Percentiles rank a stretch among this genome's conserved stretches.
phyloP scores from a whole-genome alignment of 306 rosid genomes.

The Rosa chinensis region DNA sequence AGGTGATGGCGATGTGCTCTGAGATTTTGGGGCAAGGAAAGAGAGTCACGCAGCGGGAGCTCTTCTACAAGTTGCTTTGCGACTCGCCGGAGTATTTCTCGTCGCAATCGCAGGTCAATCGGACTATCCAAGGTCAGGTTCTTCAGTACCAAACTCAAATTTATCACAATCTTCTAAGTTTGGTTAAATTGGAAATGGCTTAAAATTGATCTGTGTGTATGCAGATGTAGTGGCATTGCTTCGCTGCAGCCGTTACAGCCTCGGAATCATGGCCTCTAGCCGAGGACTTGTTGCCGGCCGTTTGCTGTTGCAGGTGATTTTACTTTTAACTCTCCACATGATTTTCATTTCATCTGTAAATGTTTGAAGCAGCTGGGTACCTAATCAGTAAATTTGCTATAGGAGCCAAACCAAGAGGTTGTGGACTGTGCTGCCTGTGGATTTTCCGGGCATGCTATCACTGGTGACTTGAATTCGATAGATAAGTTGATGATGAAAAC shows the following conservation, averaged over 20 bases:
- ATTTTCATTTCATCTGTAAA: background rate
- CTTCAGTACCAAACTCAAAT: background rate
- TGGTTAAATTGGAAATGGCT: background rate
- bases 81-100: slow-evolving; percentile 67
- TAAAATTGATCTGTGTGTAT: background rate
- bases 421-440: slow-evolving; percentile 78
- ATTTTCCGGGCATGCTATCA: slow-evolving; percentile 71
- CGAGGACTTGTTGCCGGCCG: slow-evolving; percentile 87
- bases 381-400: background rate
- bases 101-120: slow-evolving; percentile 73
- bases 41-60: slow-evolving; percentile 90
- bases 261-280: slow-evolving; percentile 96
- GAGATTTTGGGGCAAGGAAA: slow-evolving; percentile 69
- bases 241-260: slow-evolving; percentile 86
- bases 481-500: slow-evolving; percentile 48
- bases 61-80: slow-evolving; percentile 80
- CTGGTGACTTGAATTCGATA: slow-evolving; percentile 71
- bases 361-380: background rate
- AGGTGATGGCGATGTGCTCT: slow-evolving; percentile 83
- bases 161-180: background rate
- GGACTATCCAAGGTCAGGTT: slow-evolving; percentile 76
- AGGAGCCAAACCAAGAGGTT: slow-evolving; percentile 76
- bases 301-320: slow-evolving; percentile 53
- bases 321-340: background rate
- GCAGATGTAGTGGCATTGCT: slow-evolving; percentile 88